Conservation (phyloP, 2,329 filamentous ascomycete species). For the Fusarium tuaranense region DNA sequence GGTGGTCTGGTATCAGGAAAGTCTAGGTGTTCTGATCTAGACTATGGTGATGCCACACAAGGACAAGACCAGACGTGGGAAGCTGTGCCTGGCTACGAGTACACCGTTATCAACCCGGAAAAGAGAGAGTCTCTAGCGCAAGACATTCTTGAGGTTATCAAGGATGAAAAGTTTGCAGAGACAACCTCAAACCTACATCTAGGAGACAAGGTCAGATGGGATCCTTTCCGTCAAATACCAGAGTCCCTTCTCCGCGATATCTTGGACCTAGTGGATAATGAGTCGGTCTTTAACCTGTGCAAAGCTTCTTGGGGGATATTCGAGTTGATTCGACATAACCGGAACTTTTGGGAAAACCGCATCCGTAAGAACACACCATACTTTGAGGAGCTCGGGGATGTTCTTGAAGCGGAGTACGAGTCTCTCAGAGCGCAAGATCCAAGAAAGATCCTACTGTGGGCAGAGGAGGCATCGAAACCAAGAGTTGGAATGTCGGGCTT, state of each 20-base stretch:
- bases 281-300: background rate
- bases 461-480: background rate
- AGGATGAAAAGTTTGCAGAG: background rate
- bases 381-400: background rate
- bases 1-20: background rate
- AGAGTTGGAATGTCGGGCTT: background rate
- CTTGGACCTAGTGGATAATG: background rate
- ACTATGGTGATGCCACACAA: background rate
- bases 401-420: background rate
- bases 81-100: background rate
- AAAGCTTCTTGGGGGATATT: background rate
- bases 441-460: background rate
- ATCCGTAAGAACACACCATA: background rate
- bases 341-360: background rate
- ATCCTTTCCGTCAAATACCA: background rate
- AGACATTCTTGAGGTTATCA: background rate
- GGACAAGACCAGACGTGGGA: background rate
- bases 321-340: background rate
- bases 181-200: background rate
- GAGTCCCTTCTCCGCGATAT: background rate
- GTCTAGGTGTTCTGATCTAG: background rate
- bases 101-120: background rate
- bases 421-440: background rate
- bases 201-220: background rate
- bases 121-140: background rate